Conservation (phyloP, 1,284 basidiomycete species). For the Cryptococcus sp. region DNA sequence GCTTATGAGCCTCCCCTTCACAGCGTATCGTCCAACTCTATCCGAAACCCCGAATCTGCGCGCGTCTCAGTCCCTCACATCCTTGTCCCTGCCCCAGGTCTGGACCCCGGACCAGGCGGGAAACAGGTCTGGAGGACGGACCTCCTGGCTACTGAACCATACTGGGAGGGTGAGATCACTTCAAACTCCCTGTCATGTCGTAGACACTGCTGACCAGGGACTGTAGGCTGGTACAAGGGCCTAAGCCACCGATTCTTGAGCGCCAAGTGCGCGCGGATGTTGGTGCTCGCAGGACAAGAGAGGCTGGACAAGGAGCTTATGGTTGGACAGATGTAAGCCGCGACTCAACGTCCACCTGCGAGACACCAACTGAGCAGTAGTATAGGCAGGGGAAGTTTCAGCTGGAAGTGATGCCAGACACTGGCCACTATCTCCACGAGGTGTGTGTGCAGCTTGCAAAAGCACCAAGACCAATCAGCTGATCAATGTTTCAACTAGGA, state of each 20-base stretch:
- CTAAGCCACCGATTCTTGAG: constrained; percentile 74
- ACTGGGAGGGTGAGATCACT: constrained; percentile 72
- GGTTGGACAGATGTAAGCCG: constrained; percentile 87
- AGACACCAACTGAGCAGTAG: background rate
- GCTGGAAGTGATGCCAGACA: constrained; percentile 76
- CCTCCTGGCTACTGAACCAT: constrained; percentile 76
- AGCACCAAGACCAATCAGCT: background rate
- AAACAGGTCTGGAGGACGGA: constrained; percentile 73
- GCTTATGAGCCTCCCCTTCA: background rate
- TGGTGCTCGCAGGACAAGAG: constrained; percentile 89
- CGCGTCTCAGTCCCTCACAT: constrained; percentile 79
- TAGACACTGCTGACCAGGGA: background rate
- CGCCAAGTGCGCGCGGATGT: constrained; percentile 72
- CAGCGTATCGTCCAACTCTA: constrained; percentile 70
- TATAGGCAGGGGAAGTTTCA: constrained; percentile 84
- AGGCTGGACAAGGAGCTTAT: constrained; percentile 88
- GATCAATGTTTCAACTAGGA: constrained; percentile 57
- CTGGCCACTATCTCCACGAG: constrained; percentile 93
- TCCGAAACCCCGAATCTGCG: constrained; percentile 74
- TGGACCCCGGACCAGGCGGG: constrained; percentile 14
- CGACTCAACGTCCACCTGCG: no score
- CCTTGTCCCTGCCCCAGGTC: constrained; percentile 55
- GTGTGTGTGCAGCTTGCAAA: constrained; percentile 51
- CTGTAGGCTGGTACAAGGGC: constrained; percentile 80
- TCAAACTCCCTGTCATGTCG: background rate